These are phyloP conservation scores for Aspergillus baeticus DNA, from an alignment of 495 filamentous ascomycete genomes.

Conservation along the genomic window DNA sequence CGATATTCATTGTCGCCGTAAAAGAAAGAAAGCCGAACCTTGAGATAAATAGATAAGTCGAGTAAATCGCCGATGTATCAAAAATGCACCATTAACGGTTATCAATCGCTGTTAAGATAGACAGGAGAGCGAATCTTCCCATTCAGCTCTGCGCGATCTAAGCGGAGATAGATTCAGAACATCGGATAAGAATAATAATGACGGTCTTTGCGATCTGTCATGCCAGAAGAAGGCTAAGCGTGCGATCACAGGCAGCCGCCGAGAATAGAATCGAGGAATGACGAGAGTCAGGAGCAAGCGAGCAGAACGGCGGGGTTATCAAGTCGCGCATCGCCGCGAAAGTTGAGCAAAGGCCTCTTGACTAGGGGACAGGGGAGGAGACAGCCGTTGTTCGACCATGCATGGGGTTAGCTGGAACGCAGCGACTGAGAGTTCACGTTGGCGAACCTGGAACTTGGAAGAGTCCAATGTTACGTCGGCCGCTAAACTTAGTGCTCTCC, in stretches of 20 bases:
- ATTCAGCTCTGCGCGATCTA: slow-evolving; percentile 2
- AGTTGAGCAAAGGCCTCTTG: slow-evolving; percentile 21
- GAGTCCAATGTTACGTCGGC: not conserved
- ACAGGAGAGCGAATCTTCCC: not conserved
- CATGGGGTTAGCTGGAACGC: slow-evolving; percentile 9
- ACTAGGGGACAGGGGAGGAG: slow-evolving; percentile 10
- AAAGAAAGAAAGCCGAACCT: not conserved
- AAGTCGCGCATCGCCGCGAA: slow-evolving; percentile 10
- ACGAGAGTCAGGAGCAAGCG: not conserved
- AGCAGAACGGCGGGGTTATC: slow-evolving; percentile 19
- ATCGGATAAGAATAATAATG: slow-evolving; percentile 6
- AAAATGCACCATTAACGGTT: not conserved
- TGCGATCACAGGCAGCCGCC: not conserved
- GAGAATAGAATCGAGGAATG: slow-evolving; percentile 4
- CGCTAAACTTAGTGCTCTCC: not conserved
- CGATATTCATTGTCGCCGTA: not conserved
- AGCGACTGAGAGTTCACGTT: not conserved
- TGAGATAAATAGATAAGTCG: not conserved
- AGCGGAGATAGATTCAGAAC: slow-evolving; percentile 16
- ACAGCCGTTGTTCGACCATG: slow-evolving; percentile 13
- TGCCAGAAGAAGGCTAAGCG: slow-evolving; percentile 8
- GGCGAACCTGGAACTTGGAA: not conserved
- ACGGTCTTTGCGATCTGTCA: slow-evolving; percentile 8
- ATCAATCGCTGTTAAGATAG: slow-evolving; percentile 2
- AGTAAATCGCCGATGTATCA: not conserved